Evolutionary conservation across 495 filamentous ascomycete genomes (phyloP).

Genomic region (Talaromyces stipitatus): DNA sequence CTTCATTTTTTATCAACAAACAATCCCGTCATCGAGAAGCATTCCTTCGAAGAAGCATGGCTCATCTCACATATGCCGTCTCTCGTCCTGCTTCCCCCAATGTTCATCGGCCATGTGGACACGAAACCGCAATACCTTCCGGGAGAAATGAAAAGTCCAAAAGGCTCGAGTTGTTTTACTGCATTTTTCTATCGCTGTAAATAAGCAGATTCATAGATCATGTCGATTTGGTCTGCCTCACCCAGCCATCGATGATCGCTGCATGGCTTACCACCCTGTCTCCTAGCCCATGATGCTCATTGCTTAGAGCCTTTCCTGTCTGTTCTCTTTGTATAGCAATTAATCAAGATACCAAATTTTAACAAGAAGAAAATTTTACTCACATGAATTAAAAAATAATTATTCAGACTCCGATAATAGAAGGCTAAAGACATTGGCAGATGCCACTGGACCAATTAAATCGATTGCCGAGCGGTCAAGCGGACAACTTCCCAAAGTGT

Average conservation of each 20-base stretch:
- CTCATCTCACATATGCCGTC: background rate
- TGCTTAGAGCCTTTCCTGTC: too few species aligned
- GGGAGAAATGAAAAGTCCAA: background rate
- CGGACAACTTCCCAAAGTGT: background rate
- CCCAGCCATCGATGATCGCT: background rate
- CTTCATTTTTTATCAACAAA: background rate
- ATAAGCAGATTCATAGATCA: background rate
- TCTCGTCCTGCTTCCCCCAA: background rate
- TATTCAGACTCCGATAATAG: background rate
- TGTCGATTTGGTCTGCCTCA: background rate
- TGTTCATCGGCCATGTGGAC: background rate
- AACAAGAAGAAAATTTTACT: background rate
- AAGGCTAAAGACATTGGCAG: background rate
- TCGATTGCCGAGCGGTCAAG: conserved; percentile 1
- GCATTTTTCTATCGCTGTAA: background rate
- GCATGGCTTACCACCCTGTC: background rate
- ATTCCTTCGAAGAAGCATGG: background rate
- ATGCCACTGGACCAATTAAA: background rate
- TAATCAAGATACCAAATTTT: background rate
- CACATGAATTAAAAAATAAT: background rate
- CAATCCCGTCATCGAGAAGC: background rate
- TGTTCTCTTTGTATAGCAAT: background rate
- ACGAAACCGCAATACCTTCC: background rate
- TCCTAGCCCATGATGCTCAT: background rate
- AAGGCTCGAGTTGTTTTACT: background rate